phyloP scores from a whole-genome alignment of 768 basidiomycete genomes.

The Suillus tomentosus region DNA sequence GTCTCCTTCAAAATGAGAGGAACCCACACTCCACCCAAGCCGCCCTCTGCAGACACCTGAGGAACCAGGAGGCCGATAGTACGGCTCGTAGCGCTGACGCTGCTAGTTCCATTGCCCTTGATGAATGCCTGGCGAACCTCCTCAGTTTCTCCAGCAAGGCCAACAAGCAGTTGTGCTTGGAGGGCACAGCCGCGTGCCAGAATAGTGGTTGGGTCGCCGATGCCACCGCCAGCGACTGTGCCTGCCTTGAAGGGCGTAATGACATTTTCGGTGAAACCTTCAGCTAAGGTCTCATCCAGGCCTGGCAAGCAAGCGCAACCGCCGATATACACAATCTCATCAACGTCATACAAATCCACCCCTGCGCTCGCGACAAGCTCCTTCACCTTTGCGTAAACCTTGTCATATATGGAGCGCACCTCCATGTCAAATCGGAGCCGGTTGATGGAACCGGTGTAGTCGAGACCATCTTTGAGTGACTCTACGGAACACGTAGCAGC shows the following conservation, averaged over 20 bases:
- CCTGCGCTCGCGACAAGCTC: constrained; percentile 53
- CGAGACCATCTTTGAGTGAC: constrained; percentile 90
- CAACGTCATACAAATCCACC: constrained; percentile 66
- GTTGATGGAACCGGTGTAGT: constrained; percentile 77
- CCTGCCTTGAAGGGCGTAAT: constrained; percentile 67
- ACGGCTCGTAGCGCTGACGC: constrained; percentile 56
- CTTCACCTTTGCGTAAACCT: constrained; percentile 51
- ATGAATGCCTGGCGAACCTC: constrained; percentile 55
- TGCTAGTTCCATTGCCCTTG: constrained; percentile 41
- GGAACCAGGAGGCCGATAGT: constrained; percentile 73
- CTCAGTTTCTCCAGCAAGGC: constrained; percentile 47
- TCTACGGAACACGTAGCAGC: constrained; percentile 93
- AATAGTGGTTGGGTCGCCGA: constrained; percentile 77
- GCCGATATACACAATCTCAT: constrained; percentile 81
- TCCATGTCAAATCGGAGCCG: constrained; percentile 61
- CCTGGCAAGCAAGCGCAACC: constrained; percentile 77
- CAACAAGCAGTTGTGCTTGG: constrained; percentile 65
- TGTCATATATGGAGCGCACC: constrained; percentile 58
- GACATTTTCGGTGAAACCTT: constrained; percentile 62
- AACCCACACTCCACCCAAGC: constrained; percentile 65
- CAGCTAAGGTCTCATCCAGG: constrained; percentile 57
- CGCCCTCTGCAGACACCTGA: constrained; percentile 37
- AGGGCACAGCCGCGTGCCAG: constrained; percentile 76
- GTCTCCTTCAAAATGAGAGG: constrained; percentile 72
- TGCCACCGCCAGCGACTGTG: constrained; percentile 69